Percentiles rank a stretch among this genome's conserved stretches.
Conservation (phyloP, 257 asterid species). For the Paraleonurus japonicus region DNA sequence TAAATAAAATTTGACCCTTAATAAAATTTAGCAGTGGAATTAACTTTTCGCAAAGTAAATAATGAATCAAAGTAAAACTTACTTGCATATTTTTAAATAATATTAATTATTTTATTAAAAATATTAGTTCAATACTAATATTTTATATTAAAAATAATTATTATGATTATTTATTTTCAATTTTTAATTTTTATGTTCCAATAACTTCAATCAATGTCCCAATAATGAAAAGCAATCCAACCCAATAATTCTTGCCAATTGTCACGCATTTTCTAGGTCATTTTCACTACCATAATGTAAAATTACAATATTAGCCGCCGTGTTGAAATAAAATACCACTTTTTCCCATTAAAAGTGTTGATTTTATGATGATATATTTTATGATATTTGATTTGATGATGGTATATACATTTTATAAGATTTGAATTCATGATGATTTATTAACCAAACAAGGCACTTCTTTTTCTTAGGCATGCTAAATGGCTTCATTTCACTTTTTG, state of each 20-base stretch:
- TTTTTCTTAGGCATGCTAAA: neutral
- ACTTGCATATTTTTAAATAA: too few species aligned
- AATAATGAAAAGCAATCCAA: conserved; percentile 10
- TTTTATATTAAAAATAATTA: too few species aligned
- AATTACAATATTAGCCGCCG: neutral
- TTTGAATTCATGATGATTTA: neutral
- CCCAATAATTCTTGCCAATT: conserved; percentile 16
- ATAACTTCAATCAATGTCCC: conserved; percentile 9
- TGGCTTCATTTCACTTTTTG: neutral
- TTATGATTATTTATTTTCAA: too few species aligned
- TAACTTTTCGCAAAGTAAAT: too few species aligned
- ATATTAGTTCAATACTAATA: too few species aligned
- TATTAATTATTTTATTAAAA: too few species aligned
- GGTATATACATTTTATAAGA: neutral
- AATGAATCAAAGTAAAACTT: too few species aligned
- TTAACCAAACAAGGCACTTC: neutral
- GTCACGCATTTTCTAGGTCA: conserved; percentile 22
- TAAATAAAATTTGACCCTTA: neutral
- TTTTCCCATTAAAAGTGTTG: neutral
- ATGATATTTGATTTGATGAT: neutral
- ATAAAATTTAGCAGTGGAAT: neutral
- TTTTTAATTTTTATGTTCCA: neutral
- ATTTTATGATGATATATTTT: neutral
- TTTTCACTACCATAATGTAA: neutral
- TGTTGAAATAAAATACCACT: neutral